A percentile compares a stretch with the other conserved stretches of the same genome.
Evolutionary conservation across 2,329 filamentous ascomycete genomes (phyloP).

Genomic region (Phialemoniopsis sp.): DNA sequence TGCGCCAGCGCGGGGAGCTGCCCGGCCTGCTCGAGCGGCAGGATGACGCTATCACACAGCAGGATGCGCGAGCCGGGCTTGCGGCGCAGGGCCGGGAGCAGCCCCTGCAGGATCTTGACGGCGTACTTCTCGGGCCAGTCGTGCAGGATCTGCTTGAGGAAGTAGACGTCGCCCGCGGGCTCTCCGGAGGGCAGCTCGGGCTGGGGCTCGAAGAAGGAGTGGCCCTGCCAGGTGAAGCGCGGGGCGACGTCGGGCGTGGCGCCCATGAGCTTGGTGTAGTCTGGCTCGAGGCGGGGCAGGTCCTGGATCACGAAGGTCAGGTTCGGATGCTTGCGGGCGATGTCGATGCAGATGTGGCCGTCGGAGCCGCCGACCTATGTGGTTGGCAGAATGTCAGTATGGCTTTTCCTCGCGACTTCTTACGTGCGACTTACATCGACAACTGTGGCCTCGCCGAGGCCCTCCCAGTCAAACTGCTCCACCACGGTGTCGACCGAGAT

Average conservation of each 20-base stretch:
- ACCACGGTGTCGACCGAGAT: constrained; percentile 21
- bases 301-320: constrained; percentile 41
- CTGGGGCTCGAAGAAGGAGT: constrained; percentile 34
- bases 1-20: not conserved
- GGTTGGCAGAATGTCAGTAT: no score
- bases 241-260: constrained; percentile 53
- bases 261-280: constrained; percentile 24
- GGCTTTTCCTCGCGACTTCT: no score
- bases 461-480: constrained; percentile 28
- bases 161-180: constrained; percentile 40
- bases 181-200: constrained; percentile 3
- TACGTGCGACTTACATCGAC: constrained; percentile 40
- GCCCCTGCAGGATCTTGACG: constrained; percentile 30
- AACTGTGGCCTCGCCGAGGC: constrained; percentile 26
- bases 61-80: constrained; percentile 35
- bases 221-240: constrained; percentile 28
- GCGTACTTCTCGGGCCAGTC: constrained; percentile 47
- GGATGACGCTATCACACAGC: constrained; percentile 28
- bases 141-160: constrained; percentile 51
- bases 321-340: constrained; percentile 34
- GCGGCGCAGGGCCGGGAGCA: constrained; percentile 34
- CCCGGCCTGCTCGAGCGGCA: not conserved
- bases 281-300: constrained; percentile 27
- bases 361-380: constrained; percentile 31
- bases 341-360: constrained; percentile 33